Evolutionary conservation across 2,329 filamentous ascomycete genomes (phyloP).

Genomic region (Raffaelea deltoideospora): DNA sequence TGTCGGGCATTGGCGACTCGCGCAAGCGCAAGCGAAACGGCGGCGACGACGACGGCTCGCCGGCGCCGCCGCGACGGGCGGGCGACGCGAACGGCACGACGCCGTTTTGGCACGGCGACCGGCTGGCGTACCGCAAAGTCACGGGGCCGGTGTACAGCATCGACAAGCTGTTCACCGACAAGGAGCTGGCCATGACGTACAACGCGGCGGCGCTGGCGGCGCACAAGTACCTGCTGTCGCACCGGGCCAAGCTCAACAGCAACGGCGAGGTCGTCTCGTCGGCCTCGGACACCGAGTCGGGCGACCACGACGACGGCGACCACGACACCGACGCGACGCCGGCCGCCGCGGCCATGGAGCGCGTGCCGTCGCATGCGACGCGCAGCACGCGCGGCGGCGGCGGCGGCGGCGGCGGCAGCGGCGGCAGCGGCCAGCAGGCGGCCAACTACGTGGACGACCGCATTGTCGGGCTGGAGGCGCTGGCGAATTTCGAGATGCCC

Average conservation of each 20-base stretch:
- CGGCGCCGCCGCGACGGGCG: slow-evolving; percentile 38
- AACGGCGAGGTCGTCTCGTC: slow-evolving; percentile 35
- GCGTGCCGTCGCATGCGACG: slow-evolving; percentile 48
- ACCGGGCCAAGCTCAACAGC: slow-evolving; percentile 31
- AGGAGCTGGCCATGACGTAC: slow-evolving; percentile 51
- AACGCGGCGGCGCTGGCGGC: slow-evolving; percentile 47
- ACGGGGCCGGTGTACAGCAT: slow-evolving; percentile 48
- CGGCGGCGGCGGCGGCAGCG: slow-evolving; percentile 28
- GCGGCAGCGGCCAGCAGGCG: slow-evolving; percentile 21
- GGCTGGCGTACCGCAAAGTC: slow-evolving; percentile 37
- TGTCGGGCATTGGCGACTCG: slow-evolving; percentile 35
- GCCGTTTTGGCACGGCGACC: slow-evolving; percentile 47
- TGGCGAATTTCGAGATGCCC: slow-evolving; percentile 43
- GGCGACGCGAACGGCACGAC: slow-evolving; percentile 43
- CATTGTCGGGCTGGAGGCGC: slow-evolving; percentile 42
- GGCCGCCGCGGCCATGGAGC: slow-evolving; percentile 38
- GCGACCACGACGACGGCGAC: slow-evolving; percentile 34
- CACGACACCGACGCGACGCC: slow-evolving; percentile 29
- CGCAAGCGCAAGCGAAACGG: slow-evolving; percentile 49
- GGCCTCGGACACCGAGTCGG: slow-evolving; percentile 37
- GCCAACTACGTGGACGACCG: slow-evolving; percentile 40
- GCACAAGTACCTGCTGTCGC: slow-evolving; percentile 45
- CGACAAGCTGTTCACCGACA: slow-evolving; percentile 57
- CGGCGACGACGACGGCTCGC: slow-evolving; percentile 44
- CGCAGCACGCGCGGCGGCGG: slow-evolving; percentile 44